Percentiles rank a stretch among this genome's conserved stretches.
phyloP scores from a whole-genome alignment of 202 grass and related monocot genomes.

The Brachypodium distachyon region DNA sequence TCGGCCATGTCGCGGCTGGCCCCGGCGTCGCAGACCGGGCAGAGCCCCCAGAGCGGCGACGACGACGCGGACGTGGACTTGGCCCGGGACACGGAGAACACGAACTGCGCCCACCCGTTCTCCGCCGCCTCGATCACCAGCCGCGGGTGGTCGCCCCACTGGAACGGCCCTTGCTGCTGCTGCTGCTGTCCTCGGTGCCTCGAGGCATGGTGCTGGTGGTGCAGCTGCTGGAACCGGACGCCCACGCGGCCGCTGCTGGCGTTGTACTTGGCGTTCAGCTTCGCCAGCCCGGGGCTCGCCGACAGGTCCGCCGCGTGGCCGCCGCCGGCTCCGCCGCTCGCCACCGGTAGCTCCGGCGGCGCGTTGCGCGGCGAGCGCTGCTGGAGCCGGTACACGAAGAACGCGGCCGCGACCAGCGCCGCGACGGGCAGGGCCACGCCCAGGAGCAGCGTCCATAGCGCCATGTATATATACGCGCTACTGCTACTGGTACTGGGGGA shows the following conservation, averaged over 20 bases:
- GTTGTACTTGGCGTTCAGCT: slow-evolving; percentile 32
- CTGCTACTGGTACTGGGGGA: background rate
- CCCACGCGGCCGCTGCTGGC: slow-evolving; percentile 39
- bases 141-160: slow-evolving; percentile 65
- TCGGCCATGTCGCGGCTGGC: slow-evolving; percentile 30
- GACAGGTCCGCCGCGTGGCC: background rate
- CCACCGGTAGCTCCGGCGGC: slow-evolving; percentile 10
- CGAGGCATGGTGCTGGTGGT: slow-evolving; percentile 16
- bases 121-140: slow-evolving; percentile 68
- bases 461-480: background rate
- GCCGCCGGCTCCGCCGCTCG: background rate
- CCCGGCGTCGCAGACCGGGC: slow-evolving; percentile 37
- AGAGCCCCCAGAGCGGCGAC: slow-evolving; percentile 34
- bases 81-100: slow-evolving; percentile 40
- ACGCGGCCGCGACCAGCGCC: background rate
- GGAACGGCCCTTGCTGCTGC: slow-evolving; percentile 37
- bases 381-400: slow-evolving; percentile 19
- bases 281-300: slow-evolving; percentile 25
- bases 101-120: slow-evolving; percentile 86
- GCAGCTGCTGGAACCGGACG: slow-evolving; percentile 57
- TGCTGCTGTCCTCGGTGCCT: slow-evolving; percentile 14
- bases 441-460: slow-evolving; percentile 31
- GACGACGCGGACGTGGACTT: slow-evolving; percentile 12
- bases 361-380: background rate
- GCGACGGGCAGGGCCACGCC: slow-evolving; percentile 5